Conservation (phyloP, 148 eudicot species). For the Salicornia ramosissima region DNA sequence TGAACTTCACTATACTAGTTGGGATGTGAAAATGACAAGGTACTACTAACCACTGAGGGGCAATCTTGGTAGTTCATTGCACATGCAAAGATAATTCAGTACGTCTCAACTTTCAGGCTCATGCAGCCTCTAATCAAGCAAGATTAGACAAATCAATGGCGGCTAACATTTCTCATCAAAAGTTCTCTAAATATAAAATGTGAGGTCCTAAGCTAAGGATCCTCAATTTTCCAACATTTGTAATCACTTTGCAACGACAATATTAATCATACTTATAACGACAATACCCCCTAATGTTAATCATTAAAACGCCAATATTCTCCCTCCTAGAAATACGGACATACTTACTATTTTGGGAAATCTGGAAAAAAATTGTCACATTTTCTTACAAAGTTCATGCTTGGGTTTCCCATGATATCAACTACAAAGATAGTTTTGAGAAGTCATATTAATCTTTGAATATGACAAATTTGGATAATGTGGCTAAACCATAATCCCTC, state of each 20-base stretch:
- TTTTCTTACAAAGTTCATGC: background rate
- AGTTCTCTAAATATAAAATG: background rate
- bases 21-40: background rate
- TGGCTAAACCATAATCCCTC: too few species aligned
- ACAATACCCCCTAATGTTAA: background rate
- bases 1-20: conserved; percentile 8
- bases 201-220: conserved; percentile 1
- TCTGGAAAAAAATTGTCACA: background rate
- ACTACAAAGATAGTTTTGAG: too few species aligned
- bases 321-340: background rate
- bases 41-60: background rate
- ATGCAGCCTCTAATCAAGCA: background rate
- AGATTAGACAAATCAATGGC: background rate
- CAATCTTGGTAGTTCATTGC: conserved; percentile 6
- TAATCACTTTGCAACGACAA: too few species aligned
- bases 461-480: too few species aligned
- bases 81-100: conserved; percentile 11
- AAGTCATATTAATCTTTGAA: too few species aligned
- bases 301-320: background rate
- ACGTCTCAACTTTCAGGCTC: background rate
- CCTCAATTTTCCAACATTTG: background rate
- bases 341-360: background rate
- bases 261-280: too few species aligned
- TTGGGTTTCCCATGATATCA: background rate
- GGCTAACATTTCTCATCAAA: too few species aligned